Conservation (phyloP, 371 early-diverging fungal species). For the Mucor mucedo region DNA sequence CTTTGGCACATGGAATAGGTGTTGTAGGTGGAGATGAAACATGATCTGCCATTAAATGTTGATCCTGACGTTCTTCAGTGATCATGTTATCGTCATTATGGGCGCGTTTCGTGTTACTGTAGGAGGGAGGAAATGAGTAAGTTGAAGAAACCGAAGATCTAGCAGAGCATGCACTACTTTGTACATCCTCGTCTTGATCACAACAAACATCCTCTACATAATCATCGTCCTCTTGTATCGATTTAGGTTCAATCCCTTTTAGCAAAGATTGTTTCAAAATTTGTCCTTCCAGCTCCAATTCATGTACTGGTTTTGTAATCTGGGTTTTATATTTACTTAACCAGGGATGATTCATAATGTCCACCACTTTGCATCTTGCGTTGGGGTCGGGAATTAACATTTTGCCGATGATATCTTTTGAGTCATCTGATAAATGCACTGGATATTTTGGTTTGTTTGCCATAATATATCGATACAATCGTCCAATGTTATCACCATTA, state of each 20-base stretch:
- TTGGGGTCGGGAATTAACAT: constrained; percentile 93
- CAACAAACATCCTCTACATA: constrained; percentile 8
- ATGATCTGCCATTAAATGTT: neutral
- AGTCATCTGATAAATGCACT: constrained; percentile 76
- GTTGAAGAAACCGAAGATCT: constrained; percentile 20
- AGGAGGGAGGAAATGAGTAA: constrained; percentile 22
- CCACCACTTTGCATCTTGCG: constrained; percentile 81
- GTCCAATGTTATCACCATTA: constrained; percentile 95
- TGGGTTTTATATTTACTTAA: constrained; percentile 28
- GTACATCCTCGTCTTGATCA: neutral
- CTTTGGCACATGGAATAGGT: constrained; percentile 1
- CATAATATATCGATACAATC: constrained; percentile 93
- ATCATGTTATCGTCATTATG: neutral
- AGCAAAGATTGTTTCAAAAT: constrained; percentile 16
- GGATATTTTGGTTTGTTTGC: constrained; percentile 89
- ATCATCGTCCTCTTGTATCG: neutral
- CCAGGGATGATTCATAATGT: constrained; percentile 87
- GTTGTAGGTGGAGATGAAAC: constrained; percentile 4
- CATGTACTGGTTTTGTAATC: constrained; percentile 30
- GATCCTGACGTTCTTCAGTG: neutral
- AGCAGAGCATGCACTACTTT: constrained; percentile 12
- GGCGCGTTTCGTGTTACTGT: constrained; percentile 17
- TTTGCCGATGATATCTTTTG: constrained; percentile 80
- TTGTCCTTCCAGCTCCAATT: constrained; percentile 26
- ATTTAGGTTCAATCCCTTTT: constrained; percentile 4